Conservation (phyloP, 179 eudicot species). For the Patellifolia procumbens region DNA sequence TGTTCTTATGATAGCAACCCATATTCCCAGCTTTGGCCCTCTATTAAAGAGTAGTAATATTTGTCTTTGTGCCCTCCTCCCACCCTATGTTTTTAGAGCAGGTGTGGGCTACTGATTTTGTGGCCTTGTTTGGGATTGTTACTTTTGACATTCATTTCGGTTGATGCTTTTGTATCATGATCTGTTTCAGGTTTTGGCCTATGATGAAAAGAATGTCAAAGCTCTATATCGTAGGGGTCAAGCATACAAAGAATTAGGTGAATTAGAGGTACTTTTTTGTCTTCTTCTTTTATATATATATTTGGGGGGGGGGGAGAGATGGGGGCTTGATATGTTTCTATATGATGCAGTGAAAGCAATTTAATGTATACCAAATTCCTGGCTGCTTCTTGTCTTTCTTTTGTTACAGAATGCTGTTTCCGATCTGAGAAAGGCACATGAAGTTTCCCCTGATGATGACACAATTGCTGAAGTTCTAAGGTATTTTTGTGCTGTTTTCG, state of each 20-base stretch:
- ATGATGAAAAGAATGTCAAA: constrained; percentile 76
- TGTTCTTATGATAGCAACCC: not conserved
- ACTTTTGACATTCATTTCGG: not conserved
- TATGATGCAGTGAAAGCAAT: not conserved
- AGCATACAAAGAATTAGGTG: constrained; percentile 82
- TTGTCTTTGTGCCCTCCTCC: not conserved
- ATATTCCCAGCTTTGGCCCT: not conserved
- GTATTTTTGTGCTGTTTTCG: constrained; percentile 33
- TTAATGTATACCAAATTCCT: not conserved
- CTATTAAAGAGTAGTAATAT: not conserved
- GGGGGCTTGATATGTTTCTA: too few species aligned
- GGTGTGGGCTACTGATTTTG: not conserved
- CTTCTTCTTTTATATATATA: not conserved
- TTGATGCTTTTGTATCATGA: constrained; percentile 5
- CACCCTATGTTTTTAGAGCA: not conserved
- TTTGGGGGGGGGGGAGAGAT: not conserved
- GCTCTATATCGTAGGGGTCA: constrained; percentile 98
- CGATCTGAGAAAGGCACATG: constrained; percentile 78
- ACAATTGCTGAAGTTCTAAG: constrained; percentile 86
- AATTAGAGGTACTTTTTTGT: constrained; percentile 44
- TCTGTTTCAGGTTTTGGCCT: constrained; percentile 61
- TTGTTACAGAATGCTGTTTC: constrained; percentile 66
- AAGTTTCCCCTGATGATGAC: constrained; percentile 86
- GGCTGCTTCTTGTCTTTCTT: constrained; percentile 13
- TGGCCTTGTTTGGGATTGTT: not conserved